These are phyloP conservation scores for Schwanniomyces occidentalis DNA, from an alignment of 805 yeast genomes.

Conservation along the genomic window DNA sequence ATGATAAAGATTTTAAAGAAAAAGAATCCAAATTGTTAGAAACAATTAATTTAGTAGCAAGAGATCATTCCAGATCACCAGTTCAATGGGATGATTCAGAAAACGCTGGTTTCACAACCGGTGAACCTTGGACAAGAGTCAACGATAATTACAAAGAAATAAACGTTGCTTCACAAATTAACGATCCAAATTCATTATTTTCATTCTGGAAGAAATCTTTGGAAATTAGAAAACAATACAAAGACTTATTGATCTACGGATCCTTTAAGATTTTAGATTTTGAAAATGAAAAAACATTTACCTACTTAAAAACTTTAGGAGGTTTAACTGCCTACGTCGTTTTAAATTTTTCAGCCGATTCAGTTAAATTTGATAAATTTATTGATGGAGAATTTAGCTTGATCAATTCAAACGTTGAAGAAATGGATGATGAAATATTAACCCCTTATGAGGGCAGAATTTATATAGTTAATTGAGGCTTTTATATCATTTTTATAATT, in stretches of 20 bases:
- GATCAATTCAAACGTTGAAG: slow-evolving; percentile 31
- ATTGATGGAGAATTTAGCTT: slow-evolving; percentile 29
- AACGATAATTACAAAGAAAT: slow-evolving; percentile 50
- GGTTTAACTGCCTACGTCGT: slow-evolving; percentile 37
- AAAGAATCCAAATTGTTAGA: slow-evolving; percentile 23
- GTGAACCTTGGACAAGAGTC: slow-evolving; percentile 54
- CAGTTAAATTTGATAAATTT: slow-evolving; percentile 27
- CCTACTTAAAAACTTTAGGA: slow-evolving; percentile 38
- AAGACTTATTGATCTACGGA: slow-evolving; percentile 49
- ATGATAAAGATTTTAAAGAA: slow-evolving; percentile 24
- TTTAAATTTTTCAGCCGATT: slow-evolving; percentile 42
- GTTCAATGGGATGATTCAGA: slow-evolving; percentile 51
- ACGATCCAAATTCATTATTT: slow-evolving; percentile 47
- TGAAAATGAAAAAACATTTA: slow-evolving; percentile 42
- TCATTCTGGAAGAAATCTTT: slow-evolving; percentile 48
- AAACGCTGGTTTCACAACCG: slow-evolving; percentile 50
- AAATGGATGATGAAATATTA: slow-evolving; percentile 23
- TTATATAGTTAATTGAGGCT: slow-evolving; percentile 18
- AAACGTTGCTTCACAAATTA: slow-evolving; percentile 47
- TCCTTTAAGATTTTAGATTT: slow-evolving; percentile 43
- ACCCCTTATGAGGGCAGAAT: slow-evolving; percentile 49
- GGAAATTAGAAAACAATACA: slow-evolving; percentile 42
- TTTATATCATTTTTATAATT: too few species aligned
- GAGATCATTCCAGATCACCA: slow-evolving; percentile 59
- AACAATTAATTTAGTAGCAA: slow-evolving; percentile 37